These are phyloP conservation scores for Fusarium oxysporum DNA, from an alignment of 2,329 filamentous ascomycete species.

Conservation along the genomic window DNA sequence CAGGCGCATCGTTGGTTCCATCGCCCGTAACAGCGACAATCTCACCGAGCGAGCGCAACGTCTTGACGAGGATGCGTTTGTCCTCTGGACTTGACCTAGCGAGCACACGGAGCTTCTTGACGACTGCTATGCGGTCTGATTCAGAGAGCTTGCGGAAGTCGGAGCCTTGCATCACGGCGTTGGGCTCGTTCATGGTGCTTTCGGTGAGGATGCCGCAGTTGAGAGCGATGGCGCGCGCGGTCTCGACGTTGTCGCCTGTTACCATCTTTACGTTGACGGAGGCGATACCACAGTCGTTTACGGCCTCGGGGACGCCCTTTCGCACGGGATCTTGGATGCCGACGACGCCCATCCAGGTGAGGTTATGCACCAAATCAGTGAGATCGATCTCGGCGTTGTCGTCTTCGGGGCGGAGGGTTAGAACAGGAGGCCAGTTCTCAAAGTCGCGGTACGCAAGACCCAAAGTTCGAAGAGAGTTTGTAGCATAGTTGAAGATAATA, in stretches of 20 bases:
- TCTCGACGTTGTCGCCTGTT: constrained; percentile 63
- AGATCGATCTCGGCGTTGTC: constrained; percentile 61
- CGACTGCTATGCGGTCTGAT: constrained; percentile 60
- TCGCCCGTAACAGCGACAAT: constrained; percentile 76
- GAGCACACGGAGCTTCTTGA: constrained; percentile 74
- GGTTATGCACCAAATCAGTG: constrained; percentile 60
- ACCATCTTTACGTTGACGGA: constrained; percentile 75
- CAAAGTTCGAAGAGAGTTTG: constrained; percentile 77
- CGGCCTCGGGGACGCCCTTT: constrained; percentile 70
- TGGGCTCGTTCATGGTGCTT: constrained; percentile 66
- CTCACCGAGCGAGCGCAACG: constrained; percentile 73
- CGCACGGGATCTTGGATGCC: constrained; percentile 77
- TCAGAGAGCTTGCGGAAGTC: constrained; percentile 69
- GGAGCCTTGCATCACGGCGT: constrained; percentile 61
- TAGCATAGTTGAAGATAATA: constrained; percentile 69
- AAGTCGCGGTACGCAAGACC: constrained; percentile 79
- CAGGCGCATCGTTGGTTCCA: constrained; percentile 74
- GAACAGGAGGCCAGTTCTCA: constrained; percentile 74
- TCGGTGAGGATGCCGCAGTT: constrained; percentile 60
- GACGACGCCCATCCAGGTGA: constrained; percentile 61
- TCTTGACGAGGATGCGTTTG: constrained; percentile 73
- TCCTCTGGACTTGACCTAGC: constrained; percentile 77
- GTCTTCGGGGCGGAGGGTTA: constrained; percentile 66
- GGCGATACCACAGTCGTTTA: constrained; percentile 70
- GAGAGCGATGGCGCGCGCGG: constrained; percentile 57